Evolutionary conservation across 78 protist genomes (phyloP), one percentile per base, ranked within the genome.

Genomic region (Dictyostelium intermedium): DNA sequence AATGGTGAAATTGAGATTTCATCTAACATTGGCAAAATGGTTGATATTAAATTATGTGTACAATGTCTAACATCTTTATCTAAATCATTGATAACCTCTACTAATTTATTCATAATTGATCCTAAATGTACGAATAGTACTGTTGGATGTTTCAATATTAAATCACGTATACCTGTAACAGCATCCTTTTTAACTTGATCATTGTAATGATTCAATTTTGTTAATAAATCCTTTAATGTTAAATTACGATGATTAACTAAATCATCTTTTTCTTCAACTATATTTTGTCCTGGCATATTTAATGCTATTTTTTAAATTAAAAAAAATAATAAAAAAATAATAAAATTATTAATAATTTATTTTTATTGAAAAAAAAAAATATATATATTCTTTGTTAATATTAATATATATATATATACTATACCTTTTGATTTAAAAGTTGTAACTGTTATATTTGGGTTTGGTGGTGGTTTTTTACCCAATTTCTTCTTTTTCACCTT

Each of bases 381-480:
- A n/a, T n/a, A n/a, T n/a, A n/a, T n/a, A n/a, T n/a, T n/a, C n/a
- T n/a, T n/a, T n/a, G n/a, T n/a, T n/a, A n/a, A n/a, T n/a, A n/a
- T n/a, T n/a, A n/a, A n/a, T n/a, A n/a, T n/a, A n/a, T n/a, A n/a
- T n/a, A n/a, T n/a, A n/a, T n/a, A n/a, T n/a, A n/a, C n/a, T 13
- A 37, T 89, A 89, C 94, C 77, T 66, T 81, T 89, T 6, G 94
- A 89, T 89, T 89, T 89, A 80, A 89, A 89, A 11, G 94, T 80
- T 27, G 94, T 89, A 11, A 89, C 85, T 2, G 94, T 89, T 0
- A 80, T 7, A 69, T 89, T 89, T 63, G 94, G 94, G 53, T 89
- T 89, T 10, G 87, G 94, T 30, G 74, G 82, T 89, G 94, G 83
- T 69, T 89, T 89, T 60, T 81, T 89, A 61, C 94, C 94, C 27